Evolutionary conservation across 2,329 filamentous ascomycete genomes (phyloP), one percentile per base, ranked within the genome.

Genomic region (Sphaerulina populicola): DNA sequence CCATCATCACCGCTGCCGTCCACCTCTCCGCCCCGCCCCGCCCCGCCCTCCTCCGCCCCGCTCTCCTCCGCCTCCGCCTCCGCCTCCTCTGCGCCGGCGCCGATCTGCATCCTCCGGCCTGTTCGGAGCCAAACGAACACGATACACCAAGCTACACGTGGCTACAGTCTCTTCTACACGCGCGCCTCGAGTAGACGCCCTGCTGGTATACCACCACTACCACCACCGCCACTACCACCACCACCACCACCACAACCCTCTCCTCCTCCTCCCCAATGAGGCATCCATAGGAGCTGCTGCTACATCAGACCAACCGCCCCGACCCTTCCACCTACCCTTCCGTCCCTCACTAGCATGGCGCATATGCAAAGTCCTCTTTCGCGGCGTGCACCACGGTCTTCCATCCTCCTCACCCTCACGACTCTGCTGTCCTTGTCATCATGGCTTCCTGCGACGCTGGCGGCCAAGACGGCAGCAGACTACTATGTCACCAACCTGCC

Each of bases 401-500:
- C 53, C 10, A 31, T 57, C 15, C n/a, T 57, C 15, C n/a, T 59
- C 15, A 37, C 52, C 30, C 36, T 54, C 21, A 52, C 55, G 11
- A 49, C 49, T 11, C 21, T 57, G 18, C 46, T 55, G 21, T 55
- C 53, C n/a, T 52, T 55, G 23, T 27, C 23, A 33, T 47, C 52
- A 57, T 57, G 54, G 51, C 53, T 59, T 8, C 53, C 57, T 12
- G 33, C 51, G 37, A 41, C 44, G 18, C 49, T 52, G 6, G 77
- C 71, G 61, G 71, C 74, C 31, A 81, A 80, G 66, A 77, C 78
- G 2, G 84, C 87, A 42, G 87, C 84, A 30, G 90, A 98, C 69
- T 98, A 96, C 71, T 97, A 85, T 72, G 85, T 98, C 48, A 82
- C 81, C 62, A 80, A 83, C 7, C 76, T 98, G 15, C 93, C 93